These are phyloP conservation scores for Wolfiporia cocos DNA, from an alignment of 1,284 basidiomycete genomes.

Conservation along the genomic window DNA sequence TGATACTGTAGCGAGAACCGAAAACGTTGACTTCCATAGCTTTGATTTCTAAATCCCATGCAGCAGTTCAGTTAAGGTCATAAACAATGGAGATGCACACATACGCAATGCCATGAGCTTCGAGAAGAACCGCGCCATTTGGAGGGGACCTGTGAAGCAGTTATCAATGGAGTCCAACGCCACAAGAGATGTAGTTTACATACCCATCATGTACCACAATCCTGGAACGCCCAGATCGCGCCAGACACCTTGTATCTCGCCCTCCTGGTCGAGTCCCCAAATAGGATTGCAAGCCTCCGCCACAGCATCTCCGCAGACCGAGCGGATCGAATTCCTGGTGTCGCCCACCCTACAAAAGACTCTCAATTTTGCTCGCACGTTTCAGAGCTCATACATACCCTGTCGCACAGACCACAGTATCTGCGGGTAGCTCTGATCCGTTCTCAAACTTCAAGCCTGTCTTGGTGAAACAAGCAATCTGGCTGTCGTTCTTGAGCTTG, in stretches of 20 bases:
- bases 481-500: slow-evolving; percentile 62
- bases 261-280: slow-evolving; percentile 35
- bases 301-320: slow-evolving; percentile 41
- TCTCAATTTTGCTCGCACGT: slow-evolving; percentile 6
- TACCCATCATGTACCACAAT: slow-evolving; percentile 26
- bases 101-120: slow-evolving; percentile 34
- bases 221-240: slow-evolving; percentile 22
- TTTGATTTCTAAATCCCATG: slow-evolving; percentile 63
- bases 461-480: slow-evolving; percentile 47
- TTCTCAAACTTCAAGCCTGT: slow-evolving; percentile 58
- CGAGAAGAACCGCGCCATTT: slow-evolving; percentile 30
- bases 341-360: slow-evolving; percentile 32
- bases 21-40: slow-evolving; percentile 49
- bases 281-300: slow-evolving; percentile 34
- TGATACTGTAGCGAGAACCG: slow-evolving; percentile 32
- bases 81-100: slow-evolving; percentile 15
- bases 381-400: slow-evolving; percentile 34
- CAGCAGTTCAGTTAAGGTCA: slow-evolving; percentile 23
- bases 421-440: slow-evolving; percentile 55
- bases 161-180: slow-evolving; percentile 21
- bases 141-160: slow-evolving; percentile 7
- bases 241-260: slow-evolving; percentile 21
- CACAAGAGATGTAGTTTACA: too few relatives aligned
- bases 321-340: slow-evolving; percentile 24
- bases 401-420: slow-evolving; percentile 64